Percentiles rank a stretch among this genome's conserved stretches.
Conservation (phyloP, 345 rosid species). For the Lepidium didymum region DNA sequence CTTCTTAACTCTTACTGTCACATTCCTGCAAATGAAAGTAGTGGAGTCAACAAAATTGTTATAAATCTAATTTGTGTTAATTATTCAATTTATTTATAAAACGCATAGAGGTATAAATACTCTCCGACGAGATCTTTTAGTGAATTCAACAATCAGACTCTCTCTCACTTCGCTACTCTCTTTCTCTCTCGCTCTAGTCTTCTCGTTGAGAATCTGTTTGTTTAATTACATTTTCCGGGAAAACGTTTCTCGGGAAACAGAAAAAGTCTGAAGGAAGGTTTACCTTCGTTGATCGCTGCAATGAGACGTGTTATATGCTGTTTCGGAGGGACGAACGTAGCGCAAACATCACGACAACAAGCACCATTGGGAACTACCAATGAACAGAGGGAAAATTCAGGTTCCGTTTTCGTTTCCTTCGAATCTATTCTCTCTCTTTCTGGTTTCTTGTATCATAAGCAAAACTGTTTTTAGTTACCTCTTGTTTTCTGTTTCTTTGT, state of each 20-base stretch:
- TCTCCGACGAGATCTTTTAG: too few relatives aligned
- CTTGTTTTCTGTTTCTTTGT: too few relatives aligned
- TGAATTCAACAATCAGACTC: too few relatives aligned
- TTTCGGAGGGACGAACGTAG: background rate
- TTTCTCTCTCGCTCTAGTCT: too few relatives aligned
- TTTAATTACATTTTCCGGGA: background rate
- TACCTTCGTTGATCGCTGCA: background rate
- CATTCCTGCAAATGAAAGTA: too few relatives aligned
- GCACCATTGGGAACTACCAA: background rate
- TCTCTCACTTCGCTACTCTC: too few relatives aligned
- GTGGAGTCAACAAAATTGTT: too few relatives aligned
- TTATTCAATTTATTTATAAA: too few relatives aligned
- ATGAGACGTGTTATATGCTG: background rate
- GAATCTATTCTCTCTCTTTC: background rate
- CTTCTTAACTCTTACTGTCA: too few relatives aligned
- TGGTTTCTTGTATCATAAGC: background rate
- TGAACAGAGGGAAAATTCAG: background rate
- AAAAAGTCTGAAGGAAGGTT: slow-evolving; percentile 3
- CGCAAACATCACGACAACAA: background rate
- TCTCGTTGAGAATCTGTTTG: too few relatives aligned
- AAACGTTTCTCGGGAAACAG: slow-evolving; percentile 3
- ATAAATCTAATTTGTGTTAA: too few relatives aligned
- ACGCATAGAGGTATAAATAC: too few relatives aligned
- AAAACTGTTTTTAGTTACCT: background rate
- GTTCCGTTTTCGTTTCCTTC: background rate